Evolutionary conservation across 345 rosid species (phyloP), one percentile per base, ranked within the genome.

Genomic region (Erodium maritimum): DNA sequence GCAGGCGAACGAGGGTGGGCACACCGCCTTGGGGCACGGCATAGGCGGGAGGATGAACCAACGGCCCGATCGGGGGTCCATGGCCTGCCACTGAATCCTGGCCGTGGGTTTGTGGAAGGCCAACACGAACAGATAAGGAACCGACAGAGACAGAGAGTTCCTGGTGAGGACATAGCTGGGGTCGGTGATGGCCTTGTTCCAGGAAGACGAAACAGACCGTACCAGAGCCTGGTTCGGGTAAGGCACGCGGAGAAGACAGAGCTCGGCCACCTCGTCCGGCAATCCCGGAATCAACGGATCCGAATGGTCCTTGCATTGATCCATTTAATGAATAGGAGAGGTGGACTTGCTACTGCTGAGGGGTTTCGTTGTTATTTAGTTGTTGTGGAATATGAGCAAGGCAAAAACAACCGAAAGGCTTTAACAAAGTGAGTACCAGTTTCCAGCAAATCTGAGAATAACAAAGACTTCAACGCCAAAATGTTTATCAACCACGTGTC

Each of bases 61-160:
- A 62, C 82, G 78, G 73, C 77, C 72, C 0, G 88, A 80, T 57
- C 66, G 60, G 2, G 74, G 80, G 75, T 87, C 87, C 12, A 87
- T 54, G 3, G 82, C 86, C 52, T 87, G 91, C 87, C 95, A 84
- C 61, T 74, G 95, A 51, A 82, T 73, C 70, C 61, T 80, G 65
- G 73, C 78, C 68, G 89, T 84, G 7, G 83, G 66, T 64, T 74
- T 79, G 61, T 81, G 71, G 61, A 76, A 82, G 17, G 88, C 82
- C 50, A 80, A 77, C 16, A 87, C 82, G 58, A 84, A 82, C 19
- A 87, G 80, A 56, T 69, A 73, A 48, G 78, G 86, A 29, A 74
- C 55, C 18, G 85, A 70, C 16, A 78, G 62, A 0, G 85, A 80
- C 0, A 87, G 75, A 17, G 79, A 69, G 53, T 66, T 69, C 75